A percentile compares a stretch with the other conserved stretches of the same genome.
These are phyloP conservation scores for Talaromyces islandicus DNA, from an alignment of 2,329 filamentous ascomycete species.

Conservation along the genomic window DNA sequence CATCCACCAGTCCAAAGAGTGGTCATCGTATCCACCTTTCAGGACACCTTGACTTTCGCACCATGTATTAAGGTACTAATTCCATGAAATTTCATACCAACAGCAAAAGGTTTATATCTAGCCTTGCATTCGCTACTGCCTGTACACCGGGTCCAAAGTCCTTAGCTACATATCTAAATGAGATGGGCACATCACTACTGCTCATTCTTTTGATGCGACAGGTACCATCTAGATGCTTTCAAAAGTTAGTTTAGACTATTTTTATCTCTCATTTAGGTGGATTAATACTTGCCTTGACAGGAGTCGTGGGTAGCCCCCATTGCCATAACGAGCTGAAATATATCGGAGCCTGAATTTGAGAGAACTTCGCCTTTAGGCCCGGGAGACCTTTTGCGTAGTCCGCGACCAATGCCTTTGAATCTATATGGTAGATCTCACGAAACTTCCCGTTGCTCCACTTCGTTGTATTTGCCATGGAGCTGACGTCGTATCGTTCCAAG, in stretches of 20 bases:
- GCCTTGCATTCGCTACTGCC: not conserved
- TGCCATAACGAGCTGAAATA: slow-evolving; percentile 5
- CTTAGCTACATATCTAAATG: not conserved
- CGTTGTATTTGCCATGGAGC: slow-evolving; percentile 3
- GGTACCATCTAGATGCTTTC: not conserved
- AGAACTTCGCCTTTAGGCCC: not conserved
- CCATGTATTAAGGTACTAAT: slow-evolving; percentile 2
- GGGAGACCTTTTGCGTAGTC: not conserved
- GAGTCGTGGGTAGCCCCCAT: slow-evolving; percentile 4
- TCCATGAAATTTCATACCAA: slow-evolving; percentile 2
- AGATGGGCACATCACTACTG: not conserved
- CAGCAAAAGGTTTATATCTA: not conserved
- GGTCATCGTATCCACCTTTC: not conserved
- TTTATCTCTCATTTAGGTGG: not conserved
- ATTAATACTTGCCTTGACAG: not conserved
- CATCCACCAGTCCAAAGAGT: not conserved
- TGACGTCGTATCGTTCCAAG: not conserved
- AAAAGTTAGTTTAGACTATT: not conserved
- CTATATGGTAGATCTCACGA: slow-evolving; percentile 3
- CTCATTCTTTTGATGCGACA: not conserved
- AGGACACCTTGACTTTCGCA: not conserved
- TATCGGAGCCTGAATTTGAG: slow-evolving; percentile 6
- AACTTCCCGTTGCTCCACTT: slow-evolving; percentile 1
- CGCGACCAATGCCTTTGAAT: slow-evolving; percentile 1
- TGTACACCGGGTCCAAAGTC: slow-evolving; percentile 4